A percentile compares a stretch with the other conserved stretches of the same genome.
phyloP scores from a whole-genome alignment of 176 grass and related monocot genomes.

The Aegilops sharonensis region DNA sequence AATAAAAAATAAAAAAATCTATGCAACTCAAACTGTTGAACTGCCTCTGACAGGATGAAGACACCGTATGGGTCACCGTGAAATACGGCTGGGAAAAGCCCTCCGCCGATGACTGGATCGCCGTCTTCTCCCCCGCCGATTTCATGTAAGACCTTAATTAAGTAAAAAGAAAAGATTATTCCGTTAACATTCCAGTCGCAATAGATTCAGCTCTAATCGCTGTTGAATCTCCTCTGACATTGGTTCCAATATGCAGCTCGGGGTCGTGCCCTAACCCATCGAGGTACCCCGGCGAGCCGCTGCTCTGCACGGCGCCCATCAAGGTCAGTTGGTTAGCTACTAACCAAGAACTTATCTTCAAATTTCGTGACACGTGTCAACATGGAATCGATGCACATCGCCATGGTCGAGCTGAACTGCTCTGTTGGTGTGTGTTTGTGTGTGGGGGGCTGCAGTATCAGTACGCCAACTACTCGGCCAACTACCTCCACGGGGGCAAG shows the following conservation, averaged over 20 bases:
- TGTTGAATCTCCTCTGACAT: background rate
- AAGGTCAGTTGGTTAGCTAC: constrained; percentile 38
- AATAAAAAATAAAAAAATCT: background rate
- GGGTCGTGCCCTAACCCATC: constrained; percentile 43
- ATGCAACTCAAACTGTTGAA: background rate
- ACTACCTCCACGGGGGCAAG: constrained; percentile 57
- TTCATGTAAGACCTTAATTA: constrained; percentile 44
- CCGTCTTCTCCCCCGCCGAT: constrained; percentile 77
- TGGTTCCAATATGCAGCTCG: constrained; percentile 33
- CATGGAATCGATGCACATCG: background rate
- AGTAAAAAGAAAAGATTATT: no score
- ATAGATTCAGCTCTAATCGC: background rate
- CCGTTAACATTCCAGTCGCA: background rate
- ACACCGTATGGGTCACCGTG: constrained; percentile 59
- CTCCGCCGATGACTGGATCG: constrained; percentile 74
- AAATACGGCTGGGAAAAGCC: constrained; percentile 41
- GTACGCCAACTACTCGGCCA: constrained; percentile 64
- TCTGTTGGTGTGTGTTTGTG: background rate
- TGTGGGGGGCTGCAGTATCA: constrained; percentile 47
- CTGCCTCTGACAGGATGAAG: constrained; percentile 55
- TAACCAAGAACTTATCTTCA: background rate
- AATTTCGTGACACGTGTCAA: background rate
- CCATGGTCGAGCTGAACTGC: background rate
- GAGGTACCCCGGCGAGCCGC: constrained; percentile 44
- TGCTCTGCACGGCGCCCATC: constrained; percentile 83